Percentiles rank a stretch among this genome's conserved stretches.
These are phyloP conservation scores for Lecanoromycetidae sp. DNA, from an alignment of 2,329 filamentous ascomycete genomes.

Conservation along the genomic window DNA sequence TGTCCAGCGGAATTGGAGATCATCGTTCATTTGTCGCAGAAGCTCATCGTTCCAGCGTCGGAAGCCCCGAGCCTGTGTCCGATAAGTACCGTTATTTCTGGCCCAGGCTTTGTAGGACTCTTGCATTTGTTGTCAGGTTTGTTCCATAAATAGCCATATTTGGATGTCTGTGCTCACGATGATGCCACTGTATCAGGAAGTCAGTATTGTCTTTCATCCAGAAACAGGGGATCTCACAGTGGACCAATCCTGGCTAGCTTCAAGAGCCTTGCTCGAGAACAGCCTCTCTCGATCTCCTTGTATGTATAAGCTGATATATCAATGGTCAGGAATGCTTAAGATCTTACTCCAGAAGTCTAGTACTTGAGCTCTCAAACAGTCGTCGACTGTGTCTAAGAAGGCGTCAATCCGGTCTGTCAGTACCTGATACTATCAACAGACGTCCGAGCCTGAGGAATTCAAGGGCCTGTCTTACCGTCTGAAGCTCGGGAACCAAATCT, in stretches of 20 bases:
- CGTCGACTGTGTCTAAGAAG: not conserved
- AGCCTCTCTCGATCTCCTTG: not conserved
- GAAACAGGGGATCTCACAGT: not conserved
- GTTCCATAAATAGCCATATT: not conserved
- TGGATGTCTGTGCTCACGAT: not conserved
- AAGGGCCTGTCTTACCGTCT: not conserved
- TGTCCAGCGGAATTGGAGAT: not conserved
- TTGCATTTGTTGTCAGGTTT: too few species aligned
- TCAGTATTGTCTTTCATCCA: not conserved
- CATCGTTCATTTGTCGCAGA: not conserved
- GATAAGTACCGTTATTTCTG: not conserved
- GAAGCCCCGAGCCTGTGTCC: not conserved
- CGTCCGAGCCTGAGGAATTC: not conserved
- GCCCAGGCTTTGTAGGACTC: conserved; percentile 1
- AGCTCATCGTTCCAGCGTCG: conserved; percentile 3
- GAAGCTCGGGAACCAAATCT: not conserved
- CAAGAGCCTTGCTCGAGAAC: not conserved
- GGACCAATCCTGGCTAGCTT: not conserved
- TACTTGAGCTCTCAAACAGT: not conserved
- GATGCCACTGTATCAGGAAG: not conserved
- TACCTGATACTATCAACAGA: not conserved
- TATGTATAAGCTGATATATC: not conserved
- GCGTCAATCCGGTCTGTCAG: not conserved
- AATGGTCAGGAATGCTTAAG: not conserved
- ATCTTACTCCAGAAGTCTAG: not conserved